phyloP scores from a whole-genome alignment of 345 rosid genomes.

The Moricandia moricandioides region DNA sequence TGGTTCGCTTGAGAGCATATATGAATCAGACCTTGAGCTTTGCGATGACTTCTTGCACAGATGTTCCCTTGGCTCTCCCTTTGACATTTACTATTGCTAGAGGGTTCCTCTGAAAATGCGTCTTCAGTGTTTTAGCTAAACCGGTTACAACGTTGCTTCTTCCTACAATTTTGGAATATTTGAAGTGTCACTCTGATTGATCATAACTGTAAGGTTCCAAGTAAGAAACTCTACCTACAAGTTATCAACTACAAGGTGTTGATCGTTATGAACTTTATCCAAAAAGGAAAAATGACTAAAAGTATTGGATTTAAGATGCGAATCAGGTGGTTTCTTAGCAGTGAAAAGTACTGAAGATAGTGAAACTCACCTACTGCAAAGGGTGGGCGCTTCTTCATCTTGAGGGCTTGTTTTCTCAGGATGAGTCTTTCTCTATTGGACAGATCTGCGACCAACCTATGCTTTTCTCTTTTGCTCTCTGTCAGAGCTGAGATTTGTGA shows the following conservation, averaged over 20 bases:
- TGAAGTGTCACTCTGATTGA: not conserved
- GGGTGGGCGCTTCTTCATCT: slow-evolving; percentile 76
- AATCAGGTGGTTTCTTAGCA: slow-evolving; percentile 13
- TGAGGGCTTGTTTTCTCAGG: slow-evolving; percentile 84
- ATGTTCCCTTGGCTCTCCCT: slow-evolving; percentile 92
- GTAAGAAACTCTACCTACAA: not conserved
- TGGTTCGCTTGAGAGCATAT: not conserved
- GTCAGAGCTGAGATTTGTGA: slow-evolving; percentile 26
- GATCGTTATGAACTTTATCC: not conserved
- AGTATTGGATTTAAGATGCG: not conserved
- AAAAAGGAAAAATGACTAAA: not conserved
- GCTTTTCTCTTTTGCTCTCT: slow-evolving; percentile 26
- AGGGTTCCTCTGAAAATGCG: slow-evolving; percentile 75
- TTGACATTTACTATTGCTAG: slow-evolving; percentile 83
- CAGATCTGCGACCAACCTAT: slow-evolving; percentile 42
- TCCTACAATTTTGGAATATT: slow-evolving; percentile 41
- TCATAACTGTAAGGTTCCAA: not conserved
- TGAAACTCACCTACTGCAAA: slow-evolving; percentile 69
- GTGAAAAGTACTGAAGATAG: not conserved
- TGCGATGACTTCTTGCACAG: slow-evolving; percentile 77
- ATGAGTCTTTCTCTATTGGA: slow-evolving; percentile 87
- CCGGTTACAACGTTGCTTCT: slow-evolving; percentile 79
- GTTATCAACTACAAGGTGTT: not conserved
- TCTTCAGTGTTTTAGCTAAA: slow-evolving; percentile 64
- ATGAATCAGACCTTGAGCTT: slow-evolving; percentile 67